A percentile compares a stretch with the other conserved stretches of the same genome.
phyloP scores from a whole-genome alignment of 2,329 filamentous ascomycete genomes.

The Emericellopsis atlantica region DNA sequence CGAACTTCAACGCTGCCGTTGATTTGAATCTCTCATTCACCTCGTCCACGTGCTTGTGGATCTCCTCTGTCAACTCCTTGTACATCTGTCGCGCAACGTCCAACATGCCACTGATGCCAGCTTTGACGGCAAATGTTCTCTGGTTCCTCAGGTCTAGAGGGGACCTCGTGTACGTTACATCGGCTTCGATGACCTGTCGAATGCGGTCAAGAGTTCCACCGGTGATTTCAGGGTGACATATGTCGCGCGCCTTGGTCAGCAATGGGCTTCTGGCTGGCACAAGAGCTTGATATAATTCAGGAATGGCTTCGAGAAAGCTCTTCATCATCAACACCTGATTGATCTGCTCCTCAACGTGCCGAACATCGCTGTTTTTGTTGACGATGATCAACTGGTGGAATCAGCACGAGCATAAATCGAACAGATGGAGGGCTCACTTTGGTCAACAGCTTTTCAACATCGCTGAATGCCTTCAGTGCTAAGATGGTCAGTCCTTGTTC shows the following conservation, averaged over 20 bases:
- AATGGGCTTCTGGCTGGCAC: slow-evolving; percentile 50
- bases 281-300: slow-evolving; percentile 56
- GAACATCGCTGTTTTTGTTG: slow-evolving; percentile 50
- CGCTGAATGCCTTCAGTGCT: slow-evolving; percentile 63
- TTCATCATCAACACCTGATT: slow-evolving; percentile 84
- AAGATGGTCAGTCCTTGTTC: slow-evolving; percentile 6
- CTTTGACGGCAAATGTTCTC: slow-evolving; percentile 77
- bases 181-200: slow-evolving; percentile 59
- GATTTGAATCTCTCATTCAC: slow-evolving; percentile 50
- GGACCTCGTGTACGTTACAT: slow-evolving; percentile 64
- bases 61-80: slow-evolving; percentile 74
- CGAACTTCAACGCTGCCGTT: slow-evolving; percentile 57
- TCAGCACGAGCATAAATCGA: not conserved
- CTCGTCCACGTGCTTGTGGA: slow-evolving; percentile 55
- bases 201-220: slow-evolving; percentile 53
- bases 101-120: slow-evolving; percentile 72
- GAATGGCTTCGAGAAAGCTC: slow-evolving; percentile 59
- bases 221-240: slow-evolving; percentile 54
- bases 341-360: slow-evolving; percentile 65
- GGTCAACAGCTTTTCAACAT: slow-evolving; percentile 70
- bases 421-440: slow-evolving; percentile 32
- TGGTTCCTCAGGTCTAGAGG: slow-evolving; percentile 84
- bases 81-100: slow-evolving; percentile 84
- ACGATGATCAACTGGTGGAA: slow-evolving; percentile 60
- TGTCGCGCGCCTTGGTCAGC: slow-evolving; percentile 52